Evolutionary conservation across 257 asterid species (phyloP).

Genomic region (Gentiana dahurica): DNA sequence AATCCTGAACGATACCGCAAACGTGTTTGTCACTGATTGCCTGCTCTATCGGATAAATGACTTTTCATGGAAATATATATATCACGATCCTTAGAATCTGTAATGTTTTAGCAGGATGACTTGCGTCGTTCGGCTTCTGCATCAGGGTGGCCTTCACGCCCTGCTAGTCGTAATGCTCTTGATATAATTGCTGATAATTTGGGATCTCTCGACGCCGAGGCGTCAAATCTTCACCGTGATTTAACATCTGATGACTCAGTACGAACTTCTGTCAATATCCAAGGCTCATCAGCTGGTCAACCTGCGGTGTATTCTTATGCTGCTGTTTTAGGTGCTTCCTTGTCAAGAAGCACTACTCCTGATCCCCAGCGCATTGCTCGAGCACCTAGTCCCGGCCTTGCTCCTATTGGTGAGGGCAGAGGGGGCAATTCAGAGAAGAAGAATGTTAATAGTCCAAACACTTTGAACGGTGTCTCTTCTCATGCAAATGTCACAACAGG

Average conservation of each 20-base stretch:
- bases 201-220: constrained; percentile 53
- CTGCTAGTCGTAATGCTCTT: constrained; percentile 68
- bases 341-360: constrained; percentile 95
- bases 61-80: no score
- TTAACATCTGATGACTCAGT: constrained; percentile 39
- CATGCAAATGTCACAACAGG: constrained; percentile 47
- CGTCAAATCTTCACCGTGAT: constrained; percentile 45
- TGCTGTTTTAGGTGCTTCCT: constrained; percentile 78
- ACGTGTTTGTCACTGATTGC: background rate
- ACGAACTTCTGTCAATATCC: constrained; percentile 34
- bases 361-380: constrained; percentile 76
- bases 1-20: no score
- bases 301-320: constrained; percentile 81
- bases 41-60: no score
- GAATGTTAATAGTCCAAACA: constrained; percentile 35
- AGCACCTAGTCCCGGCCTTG: constrained; percentile 87
- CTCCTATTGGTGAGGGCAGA: constrained; percentile 88
- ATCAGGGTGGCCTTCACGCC: constrained; percentile 70
- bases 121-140: constrained; percentile 43
- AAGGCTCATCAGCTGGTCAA: constrained; percentile 37
- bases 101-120: constrained; percentile 52
- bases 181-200: constrained; percentile 42
- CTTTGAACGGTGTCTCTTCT: constrained; percentile 49
- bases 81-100: no score
- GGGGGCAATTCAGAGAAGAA: constrained; percentile 53